A percentile compares a stretch with the other conserved stretches of the same genome.
phyloP scores from a whole-genome alignment of 352 stramenopile genomes.

The Pythium rhizo-oryzae region DNA sequence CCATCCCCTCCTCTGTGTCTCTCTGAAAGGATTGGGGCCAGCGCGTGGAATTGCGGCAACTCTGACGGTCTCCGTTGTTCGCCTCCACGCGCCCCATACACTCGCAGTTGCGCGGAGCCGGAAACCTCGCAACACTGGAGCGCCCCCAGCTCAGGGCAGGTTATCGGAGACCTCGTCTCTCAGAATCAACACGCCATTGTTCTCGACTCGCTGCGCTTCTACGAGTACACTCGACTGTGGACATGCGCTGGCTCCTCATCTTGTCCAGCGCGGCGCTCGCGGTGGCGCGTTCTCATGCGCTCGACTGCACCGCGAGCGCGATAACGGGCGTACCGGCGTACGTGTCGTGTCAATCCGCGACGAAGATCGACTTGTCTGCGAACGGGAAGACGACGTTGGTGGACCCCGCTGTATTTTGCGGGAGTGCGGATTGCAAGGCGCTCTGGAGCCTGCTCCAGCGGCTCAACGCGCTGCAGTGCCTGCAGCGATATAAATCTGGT shows the following conservation, averaged over 20 bases:
- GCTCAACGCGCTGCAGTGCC: slow-evolving; percentile 2
- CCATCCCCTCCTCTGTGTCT: slow-evolving; percentile 10
- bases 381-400: not conserved
- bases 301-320: slow-evolving; percentile 4
- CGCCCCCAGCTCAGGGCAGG: no score
- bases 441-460: not conserved
- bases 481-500: not conserved
- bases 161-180: no score
- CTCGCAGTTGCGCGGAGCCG: not conserved
- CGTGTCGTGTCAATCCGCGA: not conserved
- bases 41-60: not conserved
- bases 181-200: no score
- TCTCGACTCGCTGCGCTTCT: not conserved
- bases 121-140: no score
- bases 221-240: not conserved
- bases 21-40: slow-evolving; percentile 8
- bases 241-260: not conserved
- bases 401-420: not conserved
- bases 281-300: not conserved
- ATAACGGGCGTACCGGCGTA: not conserved
- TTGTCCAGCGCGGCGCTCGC: not conserved
- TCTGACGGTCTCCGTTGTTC: not conserved
- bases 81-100: no score
- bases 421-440: not conserved
- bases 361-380: not conserved